phyloP scores from a whole-genome alignment of 345 rosid species.

The Mallotus nudiflorus region DNA sequence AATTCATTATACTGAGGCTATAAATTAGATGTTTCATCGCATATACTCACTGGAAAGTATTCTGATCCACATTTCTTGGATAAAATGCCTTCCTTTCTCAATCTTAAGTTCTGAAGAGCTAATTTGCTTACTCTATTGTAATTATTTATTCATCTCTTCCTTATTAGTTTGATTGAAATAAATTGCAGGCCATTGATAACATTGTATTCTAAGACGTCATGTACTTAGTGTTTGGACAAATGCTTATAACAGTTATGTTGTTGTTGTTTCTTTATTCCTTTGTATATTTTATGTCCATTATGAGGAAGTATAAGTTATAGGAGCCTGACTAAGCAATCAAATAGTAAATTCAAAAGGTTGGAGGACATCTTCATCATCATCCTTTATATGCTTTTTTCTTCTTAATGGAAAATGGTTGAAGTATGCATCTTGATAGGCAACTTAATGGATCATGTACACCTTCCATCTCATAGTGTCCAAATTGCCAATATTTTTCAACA shows the following conservation, averaged over 20 bases:
- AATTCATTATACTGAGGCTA: slow-evolving; percentile 90
- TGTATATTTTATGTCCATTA: no score
- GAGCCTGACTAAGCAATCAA: slow-evolving; percentile 19
- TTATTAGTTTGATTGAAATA: slow-evolving; percentile 15
- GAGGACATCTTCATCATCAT: slow-evolving; percentile 44
- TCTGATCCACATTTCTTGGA: slow-evolving; percentile 85
- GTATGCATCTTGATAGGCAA: slow-evolving; percentile 52
- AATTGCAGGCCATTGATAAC: slow-evolving; percentile 11
- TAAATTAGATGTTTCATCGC: slow-evolving; percentile 70
- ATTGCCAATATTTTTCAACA: slow-evolving; percentile 80
- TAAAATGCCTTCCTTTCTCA: slow-evolving; percentile 80
- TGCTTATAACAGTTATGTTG: no score
- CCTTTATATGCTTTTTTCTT: slow-evolving; percentile 41
- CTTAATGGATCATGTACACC: slow-evolving; percentile 92
- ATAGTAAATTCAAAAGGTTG: slow-evolving; percentile 39
- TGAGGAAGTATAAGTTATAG: not conserved
- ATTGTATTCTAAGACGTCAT: slow-evolving; percentile 11
- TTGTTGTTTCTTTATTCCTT: no score
- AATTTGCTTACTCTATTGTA: slow-evolving; percentile 9
- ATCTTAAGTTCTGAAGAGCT: slow-evolving; percentile 56
- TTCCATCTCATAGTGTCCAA: slow-evolving; percentile 94
- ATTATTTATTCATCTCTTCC: slow-evolving; percentile 17
- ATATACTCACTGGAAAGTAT: slow-evolving; percentile 78
- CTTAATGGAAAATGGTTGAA: slow-evolving; percentile 41
- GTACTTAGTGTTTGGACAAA: slow-evolving; percentile 15